Evolutionary conservation across 2,329 filamentous ascomycete species (phyloP).

Genomic region (Ciborinia camelliae): DNA sequence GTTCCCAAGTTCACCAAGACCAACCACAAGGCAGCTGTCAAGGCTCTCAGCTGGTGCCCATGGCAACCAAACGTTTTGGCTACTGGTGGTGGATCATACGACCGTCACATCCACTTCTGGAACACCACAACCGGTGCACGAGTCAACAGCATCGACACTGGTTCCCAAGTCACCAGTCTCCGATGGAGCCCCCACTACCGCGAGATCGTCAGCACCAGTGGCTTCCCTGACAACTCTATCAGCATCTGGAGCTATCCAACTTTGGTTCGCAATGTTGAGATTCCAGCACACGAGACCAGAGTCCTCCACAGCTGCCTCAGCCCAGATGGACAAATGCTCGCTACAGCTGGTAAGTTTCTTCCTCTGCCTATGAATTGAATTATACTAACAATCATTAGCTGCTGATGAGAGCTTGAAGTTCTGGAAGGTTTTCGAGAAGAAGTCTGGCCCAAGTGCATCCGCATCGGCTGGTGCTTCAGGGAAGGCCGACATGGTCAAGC

Average conservation of each 20-base stretch:
- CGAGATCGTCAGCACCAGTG: conserved; percentile 95
- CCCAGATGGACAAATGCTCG: conserved; percentile 96
- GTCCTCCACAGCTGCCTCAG: conserved; percentile 96
- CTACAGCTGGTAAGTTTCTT: conserved; percentile 69
- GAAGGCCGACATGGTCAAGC: conserved; percentile 86
- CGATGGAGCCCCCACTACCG: conserved; percentile 97
- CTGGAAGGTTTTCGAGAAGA: conserved; percentile 99
- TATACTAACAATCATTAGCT: conserved; percentile 48
- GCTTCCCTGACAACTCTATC: conserved; percentile 98
- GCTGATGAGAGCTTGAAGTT: conserved; percentile 98
- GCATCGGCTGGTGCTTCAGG: conserved; percentile 64
- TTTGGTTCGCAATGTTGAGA: conserved; percentile 94
- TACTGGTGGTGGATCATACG: conserved; percentile 92
- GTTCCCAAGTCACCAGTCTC: conserved; percentile 93
- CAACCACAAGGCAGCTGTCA: conserved; percentile 98
- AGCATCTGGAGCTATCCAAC: conserved; percentile 99
- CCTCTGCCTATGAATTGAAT: background rate
- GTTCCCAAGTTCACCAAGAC: conserved; percentile 99
- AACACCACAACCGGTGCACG: conserved; percentile 96
- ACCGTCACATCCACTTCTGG: conserved; percentile 99
- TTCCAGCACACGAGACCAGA: conserved; percentile 93
- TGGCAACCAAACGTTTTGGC: conserved; percentile 98
- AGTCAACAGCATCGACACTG: conserved; percentile 98
- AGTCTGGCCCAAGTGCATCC: conserved; percentile 69
- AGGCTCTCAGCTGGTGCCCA: conserved; percentile 97